phyloP scores from a whole-genome alignment of 2,329 filamentous ascomycete species.

The Paraconiothyrium brasiliense region DNA sequence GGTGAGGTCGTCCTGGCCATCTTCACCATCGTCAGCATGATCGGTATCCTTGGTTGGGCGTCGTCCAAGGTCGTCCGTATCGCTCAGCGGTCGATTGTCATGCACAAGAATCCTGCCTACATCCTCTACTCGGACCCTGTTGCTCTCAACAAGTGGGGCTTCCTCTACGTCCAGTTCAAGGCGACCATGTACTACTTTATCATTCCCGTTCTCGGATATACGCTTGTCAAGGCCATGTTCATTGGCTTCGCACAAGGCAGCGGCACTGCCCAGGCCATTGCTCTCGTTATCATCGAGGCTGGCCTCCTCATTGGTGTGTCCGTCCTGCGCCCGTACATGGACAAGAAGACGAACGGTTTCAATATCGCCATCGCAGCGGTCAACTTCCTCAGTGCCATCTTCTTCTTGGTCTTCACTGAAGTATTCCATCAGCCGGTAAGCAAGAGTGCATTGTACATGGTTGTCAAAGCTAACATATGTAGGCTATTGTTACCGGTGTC shows the following conservation, averaged over 20 bases:
- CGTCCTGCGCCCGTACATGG: constrained; percentile 94
- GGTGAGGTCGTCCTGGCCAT: constrained; percentile 87
- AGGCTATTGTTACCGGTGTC: constrained; percentile 82
- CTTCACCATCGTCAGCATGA: constrained; percentile 86
- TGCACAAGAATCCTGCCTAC: constrained; percentile 97
- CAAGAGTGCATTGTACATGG: constrained; percentile 19
- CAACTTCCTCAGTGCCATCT: constrained; percentile 91
- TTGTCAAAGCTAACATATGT: constrained; percentile 25
- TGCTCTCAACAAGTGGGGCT: constrained; percentile 96
- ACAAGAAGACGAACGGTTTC: constrained; percentile 97
- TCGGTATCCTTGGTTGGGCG: constrained; percentile 82
- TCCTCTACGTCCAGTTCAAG: constrained; percentile 96
- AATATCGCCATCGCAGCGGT: constrained; percentile 91
- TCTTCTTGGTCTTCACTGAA: constrained; percentile 86
- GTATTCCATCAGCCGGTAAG: constrained; percentile 83
- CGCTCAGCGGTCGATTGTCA: constrained; percentile 83
- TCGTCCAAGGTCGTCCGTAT: constrained; percentile 89
- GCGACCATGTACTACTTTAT: constrained; percentile 97
- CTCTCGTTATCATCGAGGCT: constrained; percentile 83
- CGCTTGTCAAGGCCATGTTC: constrained; percentile 88
- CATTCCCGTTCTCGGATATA: constrained; percentile 79
- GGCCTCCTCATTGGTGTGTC: constrained; percentile 78
- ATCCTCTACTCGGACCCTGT: constrained; percentile 97
- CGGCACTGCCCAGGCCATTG: constrained; percentile 79
- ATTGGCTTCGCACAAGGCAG: constrained; percentile 80